Evolutionary conservation across 495 filamentous ascomycete genomes (phyloP), one percentile per base, ranked within the genome.

Genomic region (Annulohypoxylon moriforme): DNA sequence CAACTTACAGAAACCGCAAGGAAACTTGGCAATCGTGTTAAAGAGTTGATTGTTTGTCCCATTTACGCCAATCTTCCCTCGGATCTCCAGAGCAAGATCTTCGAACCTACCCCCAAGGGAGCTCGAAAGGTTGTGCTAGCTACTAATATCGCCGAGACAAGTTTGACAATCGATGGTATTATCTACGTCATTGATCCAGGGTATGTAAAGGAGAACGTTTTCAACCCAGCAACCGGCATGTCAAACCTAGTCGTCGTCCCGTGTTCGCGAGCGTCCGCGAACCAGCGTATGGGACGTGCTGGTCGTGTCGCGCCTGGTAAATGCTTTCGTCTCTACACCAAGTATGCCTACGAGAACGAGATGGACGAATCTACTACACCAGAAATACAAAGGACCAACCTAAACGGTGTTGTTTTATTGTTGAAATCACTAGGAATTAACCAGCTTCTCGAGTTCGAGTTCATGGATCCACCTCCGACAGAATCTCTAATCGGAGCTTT

Each of bases 171-270:
- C 55, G 93, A 96, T 75, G 92, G 92, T 2, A 94, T 97, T 64
- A 92, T 95, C 22, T 97, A 95, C 75, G 93, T 97, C 47, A 96
- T 97, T 67, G 93, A 97, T 73, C 91, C 91, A 9, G 93, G 96
- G 20, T 97, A 96, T 69, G 94, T 94, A 60, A 98, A 98, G 78
- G 94, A 99, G 76, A 97, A 98, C 77, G 89, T 94, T 13, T 99
- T 95, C 82, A 96, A 96, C 64, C 92, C 96, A 1, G 87, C 90
- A 2, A 97, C 94, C 0, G 94, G 94, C 8, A 97, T 98, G 92
- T 95, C 96, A 61, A 92, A 89, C 24, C 81, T 99, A 29, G 92
- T 97, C 1, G 93, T 97, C 1, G 94, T 95, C 0, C 96, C 96
- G 0, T 96, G 93, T 78, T 97, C 94, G 14, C 89, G 94, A n/a